These are phyloP conservation scores for Poa pratensis DNA, from an alignment of 176 grass and related monocot genomes.

Conservation along the genomic window DNA sequence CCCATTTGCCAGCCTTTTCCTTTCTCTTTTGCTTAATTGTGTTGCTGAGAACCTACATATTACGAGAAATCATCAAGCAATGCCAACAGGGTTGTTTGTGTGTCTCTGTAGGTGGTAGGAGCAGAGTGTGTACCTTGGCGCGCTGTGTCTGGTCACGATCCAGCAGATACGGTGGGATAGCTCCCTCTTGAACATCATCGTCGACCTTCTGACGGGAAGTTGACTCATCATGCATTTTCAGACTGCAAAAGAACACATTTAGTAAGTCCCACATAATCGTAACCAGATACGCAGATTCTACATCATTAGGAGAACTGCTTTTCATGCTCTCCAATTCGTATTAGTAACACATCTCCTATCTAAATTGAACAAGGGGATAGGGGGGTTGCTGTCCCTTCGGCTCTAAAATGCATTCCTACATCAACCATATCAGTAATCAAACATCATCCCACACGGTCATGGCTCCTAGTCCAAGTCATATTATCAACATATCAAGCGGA, in stretches of 20 bases:
- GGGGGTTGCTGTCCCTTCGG: not conserved
- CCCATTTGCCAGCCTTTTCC: conserved; percentile 93
- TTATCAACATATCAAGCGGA: not conserved
- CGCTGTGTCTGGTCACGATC: conserved; percentile 80
- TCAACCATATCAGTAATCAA: not conserved
- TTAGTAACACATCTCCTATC: not conserved
- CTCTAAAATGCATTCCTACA: not conserved
- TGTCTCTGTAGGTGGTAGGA: not conserved
- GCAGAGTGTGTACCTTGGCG: conserved; percentile 63
- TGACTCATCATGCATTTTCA: conserved; percentile 95
- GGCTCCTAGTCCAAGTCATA: not conserved
- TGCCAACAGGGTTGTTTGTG: not conserved
- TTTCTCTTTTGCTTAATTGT: conserved; percentile 93
- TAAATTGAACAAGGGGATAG: not conserved
- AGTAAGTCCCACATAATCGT: not conserved
- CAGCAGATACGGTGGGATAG: conserved; percentile 77
- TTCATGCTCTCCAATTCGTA: not conserved
- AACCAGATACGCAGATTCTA: not conserved
- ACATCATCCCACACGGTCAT: not conserved
- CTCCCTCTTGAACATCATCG: conserved; percentile 75
- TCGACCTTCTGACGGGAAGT: conserved; percentile 73
- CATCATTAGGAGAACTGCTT: not conserved
- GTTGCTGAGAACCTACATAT: conserved; percentile 80
- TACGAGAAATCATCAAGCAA: conserved; percentile 9
- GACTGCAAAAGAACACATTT: conserved; percentile 36